Conservation (phyloP, 139 green algal genomes). For the Chlamydomonas sp. region DNA sequence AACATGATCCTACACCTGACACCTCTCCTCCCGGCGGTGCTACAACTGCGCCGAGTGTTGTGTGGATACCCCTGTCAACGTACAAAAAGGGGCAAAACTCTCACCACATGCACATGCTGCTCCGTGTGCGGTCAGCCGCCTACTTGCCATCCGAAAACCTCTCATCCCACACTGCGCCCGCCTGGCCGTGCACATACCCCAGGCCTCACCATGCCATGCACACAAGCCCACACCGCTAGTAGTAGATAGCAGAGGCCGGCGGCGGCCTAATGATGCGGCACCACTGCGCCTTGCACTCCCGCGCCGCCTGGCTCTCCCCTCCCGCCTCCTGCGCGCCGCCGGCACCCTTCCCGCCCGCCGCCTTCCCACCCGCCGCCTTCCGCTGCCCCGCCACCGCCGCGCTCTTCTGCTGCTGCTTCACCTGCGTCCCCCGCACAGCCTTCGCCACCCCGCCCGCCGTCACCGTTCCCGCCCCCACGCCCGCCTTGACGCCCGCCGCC, state of each 20-base stretch:
- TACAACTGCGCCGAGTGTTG: too few relatives aligned
- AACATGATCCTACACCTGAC: too few relatives aligned
- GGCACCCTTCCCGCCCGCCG: not conserved
- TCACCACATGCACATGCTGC: too few relatives aligned
- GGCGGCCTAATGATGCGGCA: slow-evolving; percentile 29
- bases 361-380: not conserved
- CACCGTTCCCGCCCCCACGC: not conserved
- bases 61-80: too few relatives aligned
- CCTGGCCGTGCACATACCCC: not conserved
- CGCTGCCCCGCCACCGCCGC: not conserved
- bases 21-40: too few relatives aligned
- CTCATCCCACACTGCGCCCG: too few relatives aligned
- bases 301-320: not conserved
- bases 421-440: not conserved
- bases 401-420: not conserved
- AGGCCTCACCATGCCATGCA: not conserved
- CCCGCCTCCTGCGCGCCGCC: not conserved
- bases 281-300: slow-evolving; percentile 7
- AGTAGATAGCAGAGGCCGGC: not conserved
- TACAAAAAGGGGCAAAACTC: too few relatives aligned
- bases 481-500: not conserved
- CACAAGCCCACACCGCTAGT: not conserved
- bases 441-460: not conserved
- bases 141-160: too few relatives aligned
- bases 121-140: too few relatives aligned